Percentiles rank a stretch among this genome's conserved stretches.
phyloP scores from a whole-genome alignment of 139 green algal genomes.

The Chlorella sorokiniana region DNA sequence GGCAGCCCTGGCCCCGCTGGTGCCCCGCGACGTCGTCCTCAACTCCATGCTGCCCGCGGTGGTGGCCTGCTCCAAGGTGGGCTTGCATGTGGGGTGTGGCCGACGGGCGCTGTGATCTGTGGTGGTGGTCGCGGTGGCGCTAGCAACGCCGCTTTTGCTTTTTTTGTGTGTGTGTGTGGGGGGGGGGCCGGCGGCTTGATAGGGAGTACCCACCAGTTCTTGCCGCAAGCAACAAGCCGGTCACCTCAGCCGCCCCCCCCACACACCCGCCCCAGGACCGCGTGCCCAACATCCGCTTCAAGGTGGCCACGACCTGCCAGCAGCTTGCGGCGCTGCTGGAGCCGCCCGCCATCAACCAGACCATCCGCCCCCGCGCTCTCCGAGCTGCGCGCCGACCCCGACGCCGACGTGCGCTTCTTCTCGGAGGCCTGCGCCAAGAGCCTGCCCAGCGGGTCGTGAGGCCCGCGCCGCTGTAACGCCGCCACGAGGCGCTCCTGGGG shows the following conservation, averaged over 20 bases:
- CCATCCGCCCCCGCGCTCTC: slow-evolving; percentile 84
- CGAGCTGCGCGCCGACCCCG: slow-evolving; percentile 84
- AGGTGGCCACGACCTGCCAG: slow-evolving; percentile 92
- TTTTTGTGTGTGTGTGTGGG: too few species aligned
- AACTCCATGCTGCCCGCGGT: slow-evolving; percentile 88
- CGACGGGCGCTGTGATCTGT: background rate
- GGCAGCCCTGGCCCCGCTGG: slow-evolving; percentile 75
- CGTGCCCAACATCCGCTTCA: slow-evolving; percentile 96
- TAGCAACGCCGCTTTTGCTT: too few species aligned
- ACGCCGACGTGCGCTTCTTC: slow-evolving; percentile 95
- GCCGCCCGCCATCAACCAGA: slow-evolving; percentile 61
- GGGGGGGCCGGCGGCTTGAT: too few species aligned
- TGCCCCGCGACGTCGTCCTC: slow-evolving; percentile 83
- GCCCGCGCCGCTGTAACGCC: background rate
- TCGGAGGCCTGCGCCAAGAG: too few species aligned
- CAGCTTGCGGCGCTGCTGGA: slow-evolving; percentile 78
- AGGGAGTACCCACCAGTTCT: too few species aligned
- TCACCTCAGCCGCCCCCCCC: too few species aligned
- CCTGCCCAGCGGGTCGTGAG: too few species aligned
- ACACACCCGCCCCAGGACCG: too few species aligned
- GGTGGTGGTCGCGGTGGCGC: background rate
- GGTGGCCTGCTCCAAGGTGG: slow-evolving; percentile 74
- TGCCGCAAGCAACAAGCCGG: too few species aligned
- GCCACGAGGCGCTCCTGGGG: too few species aligned
- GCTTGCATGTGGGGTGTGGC: background rate